phyloP scores from a whole-genome alignment of 352 stramenopile genomes.

The Pythium pyrilobum region DNA sequence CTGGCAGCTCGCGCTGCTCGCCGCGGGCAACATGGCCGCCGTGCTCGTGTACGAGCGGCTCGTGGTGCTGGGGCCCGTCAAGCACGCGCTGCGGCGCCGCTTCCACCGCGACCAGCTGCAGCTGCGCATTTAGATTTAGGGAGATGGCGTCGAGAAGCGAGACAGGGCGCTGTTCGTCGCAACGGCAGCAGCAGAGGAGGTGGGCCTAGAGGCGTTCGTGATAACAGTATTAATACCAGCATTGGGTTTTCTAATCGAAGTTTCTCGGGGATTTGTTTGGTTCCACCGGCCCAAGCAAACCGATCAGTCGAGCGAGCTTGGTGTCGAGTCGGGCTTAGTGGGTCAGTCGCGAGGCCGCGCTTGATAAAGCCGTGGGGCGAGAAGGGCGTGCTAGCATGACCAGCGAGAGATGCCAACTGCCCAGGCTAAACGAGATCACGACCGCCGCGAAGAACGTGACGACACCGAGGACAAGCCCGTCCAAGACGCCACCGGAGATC shows the following conservation, averaged over 20 bases:
- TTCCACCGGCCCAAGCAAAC: too few relatives aligned
- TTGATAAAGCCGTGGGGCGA: too few relatives aligned
- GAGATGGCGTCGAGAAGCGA: not conserved
- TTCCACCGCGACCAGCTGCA: slow-evolving; percentile 24
- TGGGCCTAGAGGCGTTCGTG: too few relatives aligned
- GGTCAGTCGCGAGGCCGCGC: too few relatives aligned
- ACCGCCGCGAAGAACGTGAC: slow-evolving; percentile 24
- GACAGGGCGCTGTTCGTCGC: too few relatives aligned
- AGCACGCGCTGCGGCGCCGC: slow-evolving; percentile 13
- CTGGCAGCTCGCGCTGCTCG: slow-evolving; percentile 27
- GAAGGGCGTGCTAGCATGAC: slow-evolving; percentile 36
- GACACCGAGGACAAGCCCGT: slow-evolving; percentile 19
- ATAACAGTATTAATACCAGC: too few relatives aligned
- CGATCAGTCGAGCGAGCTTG: too few relatives aligned
- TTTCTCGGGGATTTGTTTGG: too few relatives aligned
- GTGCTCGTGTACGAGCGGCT: slow-evolving; percentile 38
- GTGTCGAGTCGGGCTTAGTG: too few relatives aligned
- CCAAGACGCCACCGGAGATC: slow-evolving; percentile 20
- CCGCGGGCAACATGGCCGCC: slow-evolving; percentile 27
- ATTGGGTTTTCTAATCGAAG: not conserved
- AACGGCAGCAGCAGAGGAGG: too few relatives aligned
- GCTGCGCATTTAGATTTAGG: slow-evolving; percentile 21
- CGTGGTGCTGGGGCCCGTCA: slow-evolving; percentile 36
- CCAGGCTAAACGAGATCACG: slow-evolving; percentile 29
- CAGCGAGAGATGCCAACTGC: slow-evolving; percentile 33